Evolutionary conservation across 257 asterid species (phyloP), one percentile per base, ranked within the genome.

Genomic region (Salvia hispanica): DNA sequence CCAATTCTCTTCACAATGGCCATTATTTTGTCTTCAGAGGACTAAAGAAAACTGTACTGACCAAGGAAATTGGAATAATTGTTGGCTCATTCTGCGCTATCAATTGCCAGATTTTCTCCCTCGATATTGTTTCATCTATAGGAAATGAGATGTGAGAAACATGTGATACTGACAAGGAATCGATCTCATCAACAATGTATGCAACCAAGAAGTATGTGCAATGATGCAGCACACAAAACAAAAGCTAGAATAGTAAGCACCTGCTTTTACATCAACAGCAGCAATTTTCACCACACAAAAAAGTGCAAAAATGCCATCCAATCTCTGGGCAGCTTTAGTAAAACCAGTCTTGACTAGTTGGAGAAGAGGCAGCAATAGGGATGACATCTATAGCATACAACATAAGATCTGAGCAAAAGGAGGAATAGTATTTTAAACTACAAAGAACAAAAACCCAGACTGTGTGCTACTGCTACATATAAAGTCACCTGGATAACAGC

Each of bases 71-170:
- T 25, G 96, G 91, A 78, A 94, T 79, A 64, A 94, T 70, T 44
- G 97, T 72, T 72, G 97, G 97, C 78, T 94, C 99, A 79, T 91
- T 93, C 84, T 85, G 95, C 67, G 86, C 76, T 76, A 93, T 83
- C 86, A 93, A 74, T 69, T 86, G 84, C 99, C 97, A 93, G 57
- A 93, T 84, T 83, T 90, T 93, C 85, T 94, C 99, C 90, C 91
- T 94, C 40, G 83, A 62, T 55, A 86, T 72, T 47, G 80, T 78
- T 76, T 94, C 99, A 74, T 94, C 99, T 94, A 63, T 33, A 80
- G 71, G 55, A 81, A 75, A 70, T 74, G 77, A 72, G 61, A 43
- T 67, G 73, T 76, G 66, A 83, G 77, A 72, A 74, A 67, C 43
- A 71, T 28, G 51, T 53, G 46, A 78, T 62, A 43, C 21, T 18